Evolutionary conservation across 2,329 filamentous ascomycete genomes (phyloP).

Genomic region (Cadophora sp.): DNA sequence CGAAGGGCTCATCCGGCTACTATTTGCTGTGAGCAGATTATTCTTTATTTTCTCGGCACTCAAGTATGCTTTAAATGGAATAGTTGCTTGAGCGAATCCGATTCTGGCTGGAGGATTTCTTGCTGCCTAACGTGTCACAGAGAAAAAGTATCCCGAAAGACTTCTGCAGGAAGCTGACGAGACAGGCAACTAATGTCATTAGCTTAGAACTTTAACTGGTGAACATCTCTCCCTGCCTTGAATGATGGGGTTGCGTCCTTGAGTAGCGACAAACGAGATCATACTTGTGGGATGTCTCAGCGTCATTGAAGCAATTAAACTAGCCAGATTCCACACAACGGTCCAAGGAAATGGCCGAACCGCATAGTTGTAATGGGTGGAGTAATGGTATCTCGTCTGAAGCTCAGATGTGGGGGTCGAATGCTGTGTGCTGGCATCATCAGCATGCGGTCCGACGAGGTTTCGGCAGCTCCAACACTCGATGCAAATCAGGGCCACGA

Average conservation of each 20-base stretch:
- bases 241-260: too few relatives aligned
- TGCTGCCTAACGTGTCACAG: constrained; percentile 6
- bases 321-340: neutral
- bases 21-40: too few relatives aligned
- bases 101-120: neutral
- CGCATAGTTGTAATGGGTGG: neutral
- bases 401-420: neutral
- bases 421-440: neutral
- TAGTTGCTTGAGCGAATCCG: neutral
- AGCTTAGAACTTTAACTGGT: too few relatives aligned
- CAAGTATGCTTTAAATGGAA: neutral
- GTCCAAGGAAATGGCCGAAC: neutral
- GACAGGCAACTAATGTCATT: neutral
- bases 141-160: neutral
- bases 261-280: neutral
- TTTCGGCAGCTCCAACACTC: constrained; percentile 5
- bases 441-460: neutral
- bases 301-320: neutral
- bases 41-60: too few relatives aligned
- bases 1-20: too few relatives aligned
- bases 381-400: constrained; percentile 8
- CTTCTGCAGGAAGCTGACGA: neutral
- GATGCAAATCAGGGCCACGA: constrained; percentile 8
- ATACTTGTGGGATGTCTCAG: neutral
- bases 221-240: too few relatives aligned